phyloP scores from a whole-genome alignment of 177 flowering plant species.

The Vitis hybrid region DNA sequence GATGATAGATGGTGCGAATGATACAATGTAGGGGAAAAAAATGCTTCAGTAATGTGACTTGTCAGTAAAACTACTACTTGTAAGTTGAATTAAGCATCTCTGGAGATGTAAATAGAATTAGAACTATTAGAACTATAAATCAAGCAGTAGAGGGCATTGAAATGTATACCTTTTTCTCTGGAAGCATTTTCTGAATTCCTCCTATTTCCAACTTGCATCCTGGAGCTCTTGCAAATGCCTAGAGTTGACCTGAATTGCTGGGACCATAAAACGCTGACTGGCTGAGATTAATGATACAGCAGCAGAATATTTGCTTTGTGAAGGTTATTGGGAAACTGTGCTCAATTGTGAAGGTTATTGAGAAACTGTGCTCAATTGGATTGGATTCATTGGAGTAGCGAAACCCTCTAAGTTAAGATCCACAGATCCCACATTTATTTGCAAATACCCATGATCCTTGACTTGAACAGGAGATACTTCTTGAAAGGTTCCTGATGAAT shows the following conservation, averaged over 20 bases:
- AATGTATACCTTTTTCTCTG: constrained; percentile 48
- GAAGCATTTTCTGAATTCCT: constrained; percentile 36
- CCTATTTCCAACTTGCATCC: constrained; percentile 39
- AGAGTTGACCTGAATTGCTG: constrained; percentile 52
- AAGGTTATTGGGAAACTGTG: constrained; percentile 55
- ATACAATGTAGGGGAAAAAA: no score
- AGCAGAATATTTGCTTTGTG: constrained; percentile 77
- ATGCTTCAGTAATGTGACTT: no score
- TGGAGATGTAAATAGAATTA: no score
- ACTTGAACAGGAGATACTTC: constrained; percentile 29
- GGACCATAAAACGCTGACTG: constrained; percentile 65
- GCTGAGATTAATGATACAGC: constrained; percentile 61
- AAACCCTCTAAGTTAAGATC: constrained; percentile 41
- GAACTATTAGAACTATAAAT: no score
- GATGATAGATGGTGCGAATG: no score
- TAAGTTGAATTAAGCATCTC: no score
- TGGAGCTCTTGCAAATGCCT: constrained; percentile 47
- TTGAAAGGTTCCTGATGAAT: constrained; percentile 25
- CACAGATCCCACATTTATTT: constrained; percentile 31
- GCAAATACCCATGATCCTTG: constrained; percentile 26
- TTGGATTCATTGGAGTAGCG: constrained; percentile 33
- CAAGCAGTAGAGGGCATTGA: no score
- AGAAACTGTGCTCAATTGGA: constrained; percentile 38
- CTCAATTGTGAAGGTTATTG: constrained; percentile 60
- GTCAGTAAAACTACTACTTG: no score